Evolutionary conservation across 2,329 filamentous ascomycete species (phyloP).

Genomic region (Zymoseptoria crescenta): DNA sequence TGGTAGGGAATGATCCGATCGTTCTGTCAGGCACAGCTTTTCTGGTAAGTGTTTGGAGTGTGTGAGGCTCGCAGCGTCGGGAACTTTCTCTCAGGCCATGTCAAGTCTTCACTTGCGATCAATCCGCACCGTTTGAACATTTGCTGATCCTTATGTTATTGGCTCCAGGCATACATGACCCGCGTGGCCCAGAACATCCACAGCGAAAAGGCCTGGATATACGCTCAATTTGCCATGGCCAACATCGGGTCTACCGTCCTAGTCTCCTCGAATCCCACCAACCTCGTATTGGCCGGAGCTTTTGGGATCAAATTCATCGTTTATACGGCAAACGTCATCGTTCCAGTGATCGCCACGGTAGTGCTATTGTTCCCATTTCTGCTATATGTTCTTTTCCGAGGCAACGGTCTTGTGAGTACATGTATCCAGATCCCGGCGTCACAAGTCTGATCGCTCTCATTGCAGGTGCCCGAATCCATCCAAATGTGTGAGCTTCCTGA

Average conservation of each 20-base stretch:
- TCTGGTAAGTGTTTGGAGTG: slow-evolving; percentile 40
- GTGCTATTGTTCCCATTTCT: slow-evolving; percentile 62
- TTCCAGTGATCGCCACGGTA: slow-evolving; percentile 61
- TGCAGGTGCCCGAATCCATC: slow-evolving; percentile 53
- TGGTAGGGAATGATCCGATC: slow-evolving; percentile 69
- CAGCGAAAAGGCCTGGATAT: slow-evolving; percentile 65
- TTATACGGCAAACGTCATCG: slow-evolving; percentile 71
- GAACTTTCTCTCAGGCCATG: too few species aligned
- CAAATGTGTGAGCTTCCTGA: slow-evolving; percentile 60
- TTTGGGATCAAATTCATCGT: slow-evolving; percentile 64
- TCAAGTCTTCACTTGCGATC: too few species aligned
- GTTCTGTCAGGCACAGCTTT: slow-evolving; percentile 68
- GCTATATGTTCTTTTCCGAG: slow-evolving; percentile 60
- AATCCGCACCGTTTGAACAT: too few species aligned
- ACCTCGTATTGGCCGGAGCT: slow-evolving; percentile 64
- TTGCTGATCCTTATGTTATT: too few species aligned
- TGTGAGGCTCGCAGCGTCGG: too few species aligned
- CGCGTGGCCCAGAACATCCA: slow-evolving; percentile 64
- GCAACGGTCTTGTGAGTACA: slow-evolving; percentile 49
- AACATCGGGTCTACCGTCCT: slow-evolving; percentile 69
- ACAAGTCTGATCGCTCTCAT: background rate
- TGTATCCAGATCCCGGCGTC: background rate
- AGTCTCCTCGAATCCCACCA: slow-evolving; percentile 71
- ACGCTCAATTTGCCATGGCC: slow-evolving; percentile 62
- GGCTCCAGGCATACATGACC: slow-evolving; percentile 32